Evolutionary conservation across 371 early-diverging fungal genomes (phyloP).

Genomic region (Mortierella sp.): DNA sequence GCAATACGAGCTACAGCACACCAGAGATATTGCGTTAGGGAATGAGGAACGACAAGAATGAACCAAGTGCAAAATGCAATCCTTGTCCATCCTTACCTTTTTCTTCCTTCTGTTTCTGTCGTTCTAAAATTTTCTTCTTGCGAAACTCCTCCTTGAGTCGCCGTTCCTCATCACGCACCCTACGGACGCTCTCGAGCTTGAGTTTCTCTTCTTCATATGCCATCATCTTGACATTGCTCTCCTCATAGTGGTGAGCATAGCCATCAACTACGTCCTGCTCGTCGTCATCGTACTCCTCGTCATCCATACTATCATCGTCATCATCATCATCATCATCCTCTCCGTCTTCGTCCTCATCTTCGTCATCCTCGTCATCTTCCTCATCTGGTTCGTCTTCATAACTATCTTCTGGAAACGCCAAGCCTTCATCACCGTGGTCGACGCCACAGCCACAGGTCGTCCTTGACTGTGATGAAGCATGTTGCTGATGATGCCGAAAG

Average conservation of each 20-base stretch:
- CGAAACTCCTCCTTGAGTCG: constrained; percentile 51
- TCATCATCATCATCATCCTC: constrained; percentile 35
- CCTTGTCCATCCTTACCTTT: constrained; percentile 21
- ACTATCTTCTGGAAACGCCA: constrained; percentile 50
- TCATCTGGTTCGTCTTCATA: constrained; percentile 55
- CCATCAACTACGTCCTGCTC: constrained; percentile 52
- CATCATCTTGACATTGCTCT: constrained; percentile 51
- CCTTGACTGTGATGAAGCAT: constrained; percentile 18
- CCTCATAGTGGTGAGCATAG: constrained; percentile 51
- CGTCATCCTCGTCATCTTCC: constrained; percentile 51
- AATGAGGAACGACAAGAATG: neutral
- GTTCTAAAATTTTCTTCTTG: constrained; percentile 36
- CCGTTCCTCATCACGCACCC: constrained; percentile 49
- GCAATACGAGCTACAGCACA: constrained; percentile 27
- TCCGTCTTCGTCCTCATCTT: constrained; percentile 32
- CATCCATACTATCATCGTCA: constrained; percentile 34
- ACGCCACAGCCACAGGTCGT: constrained; percentile 30
- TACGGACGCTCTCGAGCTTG: constrained; percentile 42
- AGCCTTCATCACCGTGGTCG: constrained; percentile 35
- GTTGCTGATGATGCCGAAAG: constrained; percentile 34
- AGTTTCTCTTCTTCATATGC: constrained; percentile 51
- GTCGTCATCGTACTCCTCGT: constrained; percentile 48
- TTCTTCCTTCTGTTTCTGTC: constrained; percentile 45
- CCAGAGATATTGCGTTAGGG: neutral
- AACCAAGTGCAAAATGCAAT: neutral